A percentile compares a stretch with the other conserved stretches of the same genome.
These are phyloP conservation scores for Pleurostoma richardsiae DNA, from an alignment of 2,329 filamentous ascomycete genomes.

Conservation along the genomic window DNA sequence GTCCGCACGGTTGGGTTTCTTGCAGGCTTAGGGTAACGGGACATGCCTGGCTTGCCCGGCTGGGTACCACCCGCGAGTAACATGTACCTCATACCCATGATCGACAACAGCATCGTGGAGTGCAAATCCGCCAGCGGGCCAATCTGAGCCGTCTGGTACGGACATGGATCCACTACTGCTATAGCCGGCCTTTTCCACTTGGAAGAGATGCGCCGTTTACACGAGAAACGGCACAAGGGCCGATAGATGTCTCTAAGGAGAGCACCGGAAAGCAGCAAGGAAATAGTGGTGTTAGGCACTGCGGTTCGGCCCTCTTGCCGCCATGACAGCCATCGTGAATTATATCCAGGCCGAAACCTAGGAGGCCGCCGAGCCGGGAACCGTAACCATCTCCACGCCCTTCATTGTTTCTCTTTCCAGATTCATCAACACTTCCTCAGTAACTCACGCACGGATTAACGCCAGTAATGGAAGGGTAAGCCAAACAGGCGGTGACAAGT, in stretches of 20 bases:
- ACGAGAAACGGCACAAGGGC: slow-evolving; percentile 7
- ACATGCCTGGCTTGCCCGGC: neutral
- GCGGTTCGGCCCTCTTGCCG: no score
- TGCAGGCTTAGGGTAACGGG: neutral
- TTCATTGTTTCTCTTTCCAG: no score
- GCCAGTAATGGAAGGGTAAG: slow-evolving; percentile 1
- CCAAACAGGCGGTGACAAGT: no score
- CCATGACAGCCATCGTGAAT: neutral
- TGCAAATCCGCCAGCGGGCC: slow-evolving; percentile 18
- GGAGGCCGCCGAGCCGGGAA: neutral
- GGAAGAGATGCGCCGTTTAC: no score
- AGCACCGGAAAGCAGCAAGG: neutral
- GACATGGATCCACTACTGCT: slow-evolving; percentile 20
- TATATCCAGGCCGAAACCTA: slow-evolving; percentile 5
- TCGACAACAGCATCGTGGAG: slow-evolving; percentile 28
- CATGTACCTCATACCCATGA: slow-evolving; percentile 15
- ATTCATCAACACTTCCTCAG: no score
- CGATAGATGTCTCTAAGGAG: slow-evolving; percentile 3
- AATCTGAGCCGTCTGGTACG: slow-evolving; percentile 21
- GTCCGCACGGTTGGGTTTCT: neutral
- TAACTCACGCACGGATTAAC: no score
- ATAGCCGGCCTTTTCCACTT: slow-evolving; percentile 9
- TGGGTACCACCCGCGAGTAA: slow-evolving; percentile 2
- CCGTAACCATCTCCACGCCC: no score
- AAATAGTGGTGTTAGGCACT: no score